phyloP scores from a whole-genome alignment of 179 eudicot species.

The Vitellaria paradoxa region DNA sequence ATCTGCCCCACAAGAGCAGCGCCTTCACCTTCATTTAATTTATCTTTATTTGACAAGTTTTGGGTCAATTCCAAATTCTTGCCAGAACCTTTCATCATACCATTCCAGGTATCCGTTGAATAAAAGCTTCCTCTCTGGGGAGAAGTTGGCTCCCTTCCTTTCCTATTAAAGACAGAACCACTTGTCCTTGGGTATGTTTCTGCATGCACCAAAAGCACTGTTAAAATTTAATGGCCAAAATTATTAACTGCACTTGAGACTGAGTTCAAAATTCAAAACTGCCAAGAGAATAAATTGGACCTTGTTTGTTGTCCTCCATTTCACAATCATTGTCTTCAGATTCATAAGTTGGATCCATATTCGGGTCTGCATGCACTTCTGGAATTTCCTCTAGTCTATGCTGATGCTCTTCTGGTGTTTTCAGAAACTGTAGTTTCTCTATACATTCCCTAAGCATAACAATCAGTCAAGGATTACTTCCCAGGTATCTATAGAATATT shows the following conservation, averaged over 20 bases:
- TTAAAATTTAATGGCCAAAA: not conserved
- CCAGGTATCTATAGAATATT: too few species aligned
- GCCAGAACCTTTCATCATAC: slow-evolving; percentile 38
- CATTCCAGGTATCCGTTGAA: slow-evolving; percentile 62
- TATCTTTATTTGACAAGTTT: slow-evolving; percentile 42
- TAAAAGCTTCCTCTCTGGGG: slow-evolving; percentile 57
- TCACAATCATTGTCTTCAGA: slow-evolving; percentile 80
- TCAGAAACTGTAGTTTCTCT: slow-evolving; percentile 86
- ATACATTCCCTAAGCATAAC: slow-evolving; percentile 93
- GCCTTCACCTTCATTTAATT: slow-evolving; percentile 47
- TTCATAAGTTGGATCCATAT: slow-evolving; percentile 84
- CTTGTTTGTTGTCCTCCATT: slow-evolving; percentile 57
- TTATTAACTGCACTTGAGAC: too few species aligned
- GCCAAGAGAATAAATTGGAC: slow-evolving; percentile 27
- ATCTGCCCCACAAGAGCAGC: slow-evolving; percentile 24
- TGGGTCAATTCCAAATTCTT: slow-evolving; percentile 51
- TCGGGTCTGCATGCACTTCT: slow-evolving; percentile 87
- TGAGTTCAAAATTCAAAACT: not conserved
- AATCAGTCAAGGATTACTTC: slow-evolving; percentile 56
- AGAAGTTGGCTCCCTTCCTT: slow-evolving; percentile 57
- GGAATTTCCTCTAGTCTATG: slow-evolving; percentile 90
- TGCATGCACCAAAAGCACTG: slow-evolving; percentile 31
- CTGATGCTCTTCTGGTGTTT: slow-evolving; percentile 89
- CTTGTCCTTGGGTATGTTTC: slow-evolving; percentile 44
- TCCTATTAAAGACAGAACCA: slow-evolving; percentile 53